Conservation (phyloP, 139 green algal genomes). For the Mesotaenium endlicherianum region DNA sequence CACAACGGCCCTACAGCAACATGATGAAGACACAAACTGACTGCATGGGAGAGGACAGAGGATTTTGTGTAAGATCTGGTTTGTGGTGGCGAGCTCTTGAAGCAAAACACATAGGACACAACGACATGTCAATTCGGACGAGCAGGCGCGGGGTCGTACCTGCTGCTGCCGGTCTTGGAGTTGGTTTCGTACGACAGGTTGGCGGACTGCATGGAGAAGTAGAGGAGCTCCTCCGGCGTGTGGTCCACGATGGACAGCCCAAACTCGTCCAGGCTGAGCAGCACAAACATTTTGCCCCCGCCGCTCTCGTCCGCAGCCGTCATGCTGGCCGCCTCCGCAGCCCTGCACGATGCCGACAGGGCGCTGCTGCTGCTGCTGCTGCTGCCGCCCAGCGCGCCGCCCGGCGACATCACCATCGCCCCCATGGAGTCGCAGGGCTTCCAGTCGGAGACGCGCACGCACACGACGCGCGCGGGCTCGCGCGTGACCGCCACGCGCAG, state of each 20-base stretch:
- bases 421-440: too few relatives aligned
- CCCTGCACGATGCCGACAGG: neutral
- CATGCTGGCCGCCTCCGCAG: neutral
- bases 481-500: constrained; percentile 3
- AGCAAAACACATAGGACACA: too few relatives aligned
- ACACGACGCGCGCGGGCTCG: constrained; percentile 8
- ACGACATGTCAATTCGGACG: too few relatives aligned
- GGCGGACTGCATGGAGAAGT: constrained; percentile 43
- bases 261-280: constrained; percentile 43
- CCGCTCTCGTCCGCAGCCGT: neutral
- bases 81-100: too few relatives aligned
- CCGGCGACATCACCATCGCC: too few relatives aligned
- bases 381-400: too few relatives aligned
- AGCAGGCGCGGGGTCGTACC: too few relatives aligned
- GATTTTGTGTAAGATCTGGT: too few relatives aligned
- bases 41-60: too few relatives aligned
- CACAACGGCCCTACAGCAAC: too few relatives aligned
- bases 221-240: constrained; percentile 47
- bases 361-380: neutral
- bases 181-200: neutral
- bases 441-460: constrained; percentile 26
- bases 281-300: constrained; percentile 15
- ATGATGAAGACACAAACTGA: too few relatives aligned
- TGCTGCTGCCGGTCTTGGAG: too few relatives aligned
- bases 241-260: constrained; percentile 47